Evolutionary conservation across 2,329 filamentous ascomycete species (phyloP), one percentile per base, ranked within the genome.

Genomic region (Apiospora aurea): DNA sequence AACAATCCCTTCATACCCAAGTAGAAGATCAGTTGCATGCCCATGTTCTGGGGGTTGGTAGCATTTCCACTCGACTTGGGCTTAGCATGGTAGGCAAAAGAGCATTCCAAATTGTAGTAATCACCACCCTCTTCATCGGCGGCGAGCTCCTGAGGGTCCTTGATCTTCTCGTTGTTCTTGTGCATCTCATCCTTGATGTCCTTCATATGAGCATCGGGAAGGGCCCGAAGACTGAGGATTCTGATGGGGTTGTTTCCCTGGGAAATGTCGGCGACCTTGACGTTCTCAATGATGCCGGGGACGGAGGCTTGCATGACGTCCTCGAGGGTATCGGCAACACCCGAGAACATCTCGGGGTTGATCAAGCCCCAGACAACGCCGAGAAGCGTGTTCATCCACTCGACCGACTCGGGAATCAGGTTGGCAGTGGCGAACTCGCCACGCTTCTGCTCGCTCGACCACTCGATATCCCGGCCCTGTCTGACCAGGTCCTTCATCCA

Each of bases 1-100:
- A 98, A 96, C 6, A 98, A 86, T 0, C 95, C 95, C 79, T 93
- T 94, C 79, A 97, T 85, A 72, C 96, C 96, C 1, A 98, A 88
- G 75, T 98, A 98, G 81, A 99, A 98, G 11, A 98, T 90, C 18
- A 98, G 83, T 78, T 97, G 93, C 94, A 98, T 97, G 78, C 97
- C 95, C 94, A 98, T 97, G 80, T 98, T 98, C 76, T 93, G 90
- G 7, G 95, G 94, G 82, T 95, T 96, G 66, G 93, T 92, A 2
- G 93, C 92, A 67, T 91, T 89, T 72, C 86, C 38, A 18, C 26
- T 86, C 6, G 89, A 87, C 2, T 89, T 92, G 16, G 95, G 95
- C 79, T 92, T 91, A 13, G 96, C 94, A 78, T 98, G 95, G 80
- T 98, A 98, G 1, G 95, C 95, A 78, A 98, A 92, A 0, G 94